Evolutionary conservation across 2,329 filamentous ascomycete genomes (phyloP).

Genomic region (Bipolaris zeicola): DNA sequence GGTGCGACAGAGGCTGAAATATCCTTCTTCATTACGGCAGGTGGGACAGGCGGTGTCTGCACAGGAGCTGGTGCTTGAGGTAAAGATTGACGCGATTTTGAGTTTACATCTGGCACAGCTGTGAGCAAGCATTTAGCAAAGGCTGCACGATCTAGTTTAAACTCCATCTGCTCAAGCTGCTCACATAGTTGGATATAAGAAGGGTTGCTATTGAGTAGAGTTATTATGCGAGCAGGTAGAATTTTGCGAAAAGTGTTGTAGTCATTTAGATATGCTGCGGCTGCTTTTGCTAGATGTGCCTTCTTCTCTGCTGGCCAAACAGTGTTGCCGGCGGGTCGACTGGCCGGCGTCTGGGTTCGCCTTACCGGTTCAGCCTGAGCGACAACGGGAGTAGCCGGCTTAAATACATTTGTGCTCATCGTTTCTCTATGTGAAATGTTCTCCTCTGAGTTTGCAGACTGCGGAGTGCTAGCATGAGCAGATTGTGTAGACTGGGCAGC

Average conservation of each 20-base stretch:
- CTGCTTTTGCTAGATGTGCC: constrained; percentile 56
- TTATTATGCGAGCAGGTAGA: constrained; percentile 49
- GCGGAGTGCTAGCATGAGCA: constrained; percentile 16
- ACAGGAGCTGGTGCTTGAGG: constrained; percentile 16
- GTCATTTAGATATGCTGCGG: constrained; percentile 54
- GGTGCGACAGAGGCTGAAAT: constrained; percentile 24
- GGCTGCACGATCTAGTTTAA: constrained; percentile 57
- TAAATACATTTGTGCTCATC: constrained; percentile 5
- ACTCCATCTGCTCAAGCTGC: constrained; percentile 56
- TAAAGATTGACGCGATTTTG: constrained; percentile 27
- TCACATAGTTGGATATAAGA: constrained; percentile 63
- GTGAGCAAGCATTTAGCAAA: constrained; percentile 60
- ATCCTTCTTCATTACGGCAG: constrained; percentile 30
- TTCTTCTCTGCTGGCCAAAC: constrained; percentile 61
- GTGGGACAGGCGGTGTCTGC: constrained; percentile 23
- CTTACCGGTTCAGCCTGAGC: constrained; percentile 10
- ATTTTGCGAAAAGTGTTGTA: constrained; percentile 52
- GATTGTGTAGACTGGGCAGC: constrained; percentile 13
- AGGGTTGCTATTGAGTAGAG: constrained; percentile 59
- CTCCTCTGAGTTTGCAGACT: constrained; percentile 28
- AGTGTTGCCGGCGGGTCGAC: constrained; percentile 38
- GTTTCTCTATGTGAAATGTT: constrained; percentile 28
- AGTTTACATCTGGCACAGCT: constrained; percentile 52
- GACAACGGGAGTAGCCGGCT: constrained; percentile 6
- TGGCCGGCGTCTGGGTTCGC: constrained; percentile 8